phyloP scores from a whole-genome alignment of 257 asterid genomes.

The Schizonepeta tenuifolia region DNA sequence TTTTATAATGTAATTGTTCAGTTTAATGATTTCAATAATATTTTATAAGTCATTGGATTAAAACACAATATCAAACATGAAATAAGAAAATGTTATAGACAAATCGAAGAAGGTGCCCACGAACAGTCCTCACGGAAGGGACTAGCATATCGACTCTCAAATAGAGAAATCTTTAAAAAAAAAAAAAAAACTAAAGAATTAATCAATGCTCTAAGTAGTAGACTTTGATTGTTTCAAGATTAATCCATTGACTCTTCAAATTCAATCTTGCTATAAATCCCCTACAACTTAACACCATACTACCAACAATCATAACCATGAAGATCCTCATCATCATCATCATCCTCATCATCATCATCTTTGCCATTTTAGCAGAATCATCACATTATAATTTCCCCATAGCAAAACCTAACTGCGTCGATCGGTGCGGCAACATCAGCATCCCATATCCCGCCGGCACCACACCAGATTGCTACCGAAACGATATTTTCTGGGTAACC shows the following conservation, averaged over 20 bases:
- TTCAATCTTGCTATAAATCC: not conserved
- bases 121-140: too few relatives aligned
- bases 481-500: not conserved
- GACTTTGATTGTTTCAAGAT: not conserved
- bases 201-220: not conserved
- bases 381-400: not conserved
- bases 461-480: not conserved
- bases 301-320: not conserved
- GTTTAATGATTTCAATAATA: too few relatives aligned
- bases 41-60: too few relatives aligned
- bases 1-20: too few relatives aligned
- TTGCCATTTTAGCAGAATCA: not conserved
- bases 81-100: too few relatives aligned
- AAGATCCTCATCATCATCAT: not conserved
- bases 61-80: too few relatives aligned
- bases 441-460: conserved; percentile 51
- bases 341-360: not conserved
- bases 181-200: too few relatives aligned
- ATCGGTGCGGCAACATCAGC: conserved; percentile 35
- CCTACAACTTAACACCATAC: not conserved
- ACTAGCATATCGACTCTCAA: too few relatives aligned
- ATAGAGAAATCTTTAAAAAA: too few relatives aligned
- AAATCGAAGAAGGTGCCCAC: too few relatives aligned
- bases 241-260: not conserved
- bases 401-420: conserved; percentile 26